Evolutionary conservation across 768 basidiomycete species (phyloP).

Genomic region (Mycena alexandri): DNA sequence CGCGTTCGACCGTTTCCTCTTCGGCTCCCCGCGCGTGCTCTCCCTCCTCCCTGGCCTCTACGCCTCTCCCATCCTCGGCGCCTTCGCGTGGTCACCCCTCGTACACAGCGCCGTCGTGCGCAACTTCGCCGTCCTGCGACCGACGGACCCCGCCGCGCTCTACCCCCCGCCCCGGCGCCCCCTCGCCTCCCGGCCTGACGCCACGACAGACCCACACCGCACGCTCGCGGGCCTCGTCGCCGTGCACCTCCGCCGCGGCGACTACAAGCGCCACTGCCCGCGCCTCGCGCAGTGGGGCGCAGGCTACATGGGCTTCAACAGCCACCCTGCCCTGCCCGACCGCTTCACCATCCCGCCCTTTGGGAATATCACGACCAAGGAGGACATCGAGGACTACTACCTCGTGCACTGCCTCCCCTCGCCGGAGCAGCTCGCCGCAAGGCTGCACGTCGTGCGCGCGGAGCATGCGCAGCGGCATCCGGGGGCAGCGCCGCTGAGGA

Average conservation of each 20-base stretch:
- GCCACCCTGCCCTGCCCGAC: conserved; percentile 56
- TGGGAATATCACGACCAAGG: conserved; percentile 17
- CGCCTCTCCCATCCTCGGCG: conserved; percentile 60
- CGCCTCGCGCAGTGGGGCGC: conserved; percentile 60
- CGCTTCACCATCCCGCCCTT: conserved; percentile 47
- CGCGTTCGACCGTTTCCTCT: conserved; percentile 64
- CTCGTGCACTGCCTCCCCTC: conserved; percentile 59
- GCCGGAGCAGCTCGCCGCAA: conserved; percentile 54
- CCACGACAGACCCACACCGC: conserved; percentile 23
- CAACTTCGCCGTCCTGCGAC: conserved; percentile 59
- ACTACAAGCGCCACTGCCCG: conserved; percentile 67
- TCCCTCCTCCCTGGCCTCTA: conserved; percentile 58
- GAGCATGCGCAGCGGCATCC: conserved; percentile 47
- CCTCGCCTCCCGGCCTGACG: conserved; percentile 23
- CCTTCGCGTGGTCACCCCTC: conserved; percentile 69
- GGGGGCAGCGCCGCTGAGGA: conserved; percentile 26
- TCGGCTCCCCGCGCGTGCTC: conserved; percentile 56
- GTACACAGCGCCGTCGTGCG: conserved; percentile 63
- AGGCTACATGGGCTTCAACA: conserved; percentile 65
- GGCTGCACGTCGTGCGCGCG: conserved; percentile 50
- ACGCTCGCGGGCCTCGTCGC: conserved; percentile 62
- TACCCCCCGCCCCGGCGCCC: conserved; percentile 27
- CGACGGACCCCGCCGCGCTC: conserved; percentile 44
- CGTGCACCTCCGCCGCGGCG: conserved; percentile 68
- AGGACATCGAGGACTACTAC: conserved; percentile 49